Evolutionary conservation across 805 yeast genomes (phyloP).

Genomic region (Pichia membranifaciens): DNA sequence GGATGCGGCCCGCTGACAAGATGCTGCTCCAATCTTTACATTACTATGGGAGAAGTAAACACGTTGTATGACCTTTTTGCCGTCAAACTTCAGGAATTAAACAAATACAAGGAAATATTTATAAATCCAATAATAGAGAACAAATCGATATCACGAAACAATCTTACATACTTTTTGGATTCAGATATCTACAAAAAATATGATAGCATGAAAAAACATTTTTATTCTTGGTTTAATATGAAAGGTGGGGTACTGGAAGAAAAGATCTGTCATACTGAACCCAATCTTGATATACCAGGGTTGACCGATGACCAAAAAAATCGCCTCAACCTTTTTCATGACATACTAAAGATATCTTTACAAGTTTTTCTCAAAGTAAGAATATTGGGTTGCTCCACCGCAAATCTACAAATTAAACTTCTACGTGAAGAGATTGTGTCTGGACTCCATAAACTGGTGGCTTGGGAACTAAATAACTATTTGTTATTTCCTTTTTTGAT

Average conservation of each 20-base stretch:
- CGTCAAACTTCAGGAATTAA: background rate
- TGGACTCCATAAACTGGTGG: background rate
- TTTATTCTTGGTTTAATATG: background rate
- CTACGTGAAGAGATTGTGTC: background rate
- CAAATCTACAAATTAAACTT: background rate
- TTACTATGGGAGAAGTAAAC: constrained; percentile 8
- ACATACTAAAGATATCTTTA: background rate
- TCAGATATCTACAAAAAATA: background rate
- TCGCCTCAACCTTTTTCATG: background rate
- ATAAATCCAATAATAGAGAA: background rate
- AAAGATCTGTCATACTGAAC: background rate
- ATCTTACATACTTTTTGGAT: background rate
- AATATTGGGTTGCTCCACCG: background rate
- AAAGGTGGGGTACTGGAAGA: background rate
- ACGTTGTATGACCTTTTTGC: constrained; percentile 8
- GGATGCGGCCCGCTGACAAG: constrained; percentile 1
- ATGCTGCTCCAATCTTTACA: background rate
- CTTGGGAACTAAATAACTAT: constrained; percentile 1
- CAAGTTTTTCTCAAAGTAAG: constrained; percentile 2
- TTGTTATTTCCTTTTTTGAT: constrained; percentile 3
- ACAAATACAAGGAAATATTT: background rate
- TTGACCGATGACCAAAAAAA: background rate
- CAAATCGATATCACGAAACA: background rate
- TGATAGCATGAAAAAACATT: background rate
- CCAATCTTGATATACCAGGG: background rate